Conservation (phyloP, 1,284 basidiomycete species). For the Takashimella tepidaria region DNA sequence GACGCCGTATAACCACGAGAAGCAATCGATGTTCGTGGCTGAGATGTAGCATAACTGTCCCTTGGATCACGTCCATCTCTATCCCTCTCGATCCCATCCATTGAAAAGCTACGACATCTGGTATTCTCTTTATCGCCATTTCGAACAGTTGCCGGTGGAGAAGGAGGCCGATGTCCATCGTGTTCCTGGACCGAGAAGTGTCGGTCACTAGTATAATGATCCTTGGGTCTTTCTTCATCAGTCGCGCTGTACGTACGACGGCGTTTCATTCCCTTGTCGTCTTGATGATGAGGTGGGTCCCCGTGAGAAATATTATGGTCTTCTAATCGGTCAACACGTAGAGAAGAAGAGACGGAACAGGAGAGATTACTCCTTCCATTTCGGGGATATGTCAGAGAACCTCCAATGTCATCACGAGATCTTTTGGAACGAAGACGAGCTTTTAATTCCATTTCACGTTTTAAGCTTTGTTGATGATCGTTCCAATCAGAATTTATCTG, state of each 20-base stretch:
- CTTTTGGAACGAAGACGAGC: not conserved
- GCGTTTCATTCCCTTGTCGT: not conserved
- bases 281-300: too few species aligned
- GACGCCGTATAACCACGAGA: not conserved
- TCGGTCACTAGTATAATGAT: not conserved
- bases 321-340: too few species aligned
- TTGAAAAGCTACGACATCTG: not conserved
- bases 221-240: not conserved
- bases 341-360: too few species aligned
- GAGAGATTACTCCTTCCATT: too few species aligned
- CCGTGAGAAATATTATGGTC: too few species aligned
- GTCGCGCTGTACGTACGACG: too few species aligned
- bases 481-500: not conserved
- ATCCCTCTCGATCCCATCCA: too few species aligned
- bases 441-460: not conserved
- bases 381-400: too few species aligned
- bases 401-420: not conserved
- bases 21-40: not conserved
- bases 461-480: not conserved
- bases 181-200: not conserved
- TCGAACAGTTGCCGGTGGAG: too few species aligned
- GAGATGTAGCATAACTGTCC: not conserved
- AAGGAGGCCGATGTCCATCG: not conserved
- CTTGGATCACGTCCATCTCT: not conserved
- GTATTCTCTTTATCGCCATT: not conserved